Evolutionary conservation across 148 eudicot genomes (phyloP), one percentile per base, ranked within the genome.

Genomic region (Bassia scoparia): DNA sequence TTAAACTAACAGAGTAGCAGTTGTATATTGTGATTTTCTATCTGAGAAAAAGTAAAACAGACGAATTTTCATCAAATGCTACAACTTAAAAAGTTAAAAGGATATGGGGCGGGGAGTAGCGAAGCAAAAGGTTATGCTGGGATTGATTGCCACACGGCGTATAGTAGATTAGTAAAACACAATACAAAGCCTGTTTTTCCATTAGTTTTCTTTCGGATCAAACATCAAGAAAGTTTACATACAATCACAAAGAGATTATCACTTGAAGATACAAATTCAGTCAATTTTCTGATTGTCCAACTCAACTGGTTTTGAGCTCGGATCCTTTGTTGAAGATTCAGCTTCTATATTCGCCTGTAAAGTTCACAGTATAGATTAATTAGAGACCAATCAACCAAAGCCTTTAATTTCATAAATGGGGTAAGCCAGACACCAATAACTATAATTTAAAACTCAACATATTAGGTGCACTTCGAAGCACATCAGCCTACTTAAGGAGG

Each of bases 301-400:
- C 46, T 72, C 80, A 27, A 38, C 46, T 61, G 53, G 10, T 53
- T 76, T 72, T 10, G 71, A 3, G 15, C 53, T 38, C 55, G 27
- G 26, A 29, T 75, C 74, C 72, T 65, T 35, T 30, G 2, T 65
- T 16, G 64, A 62, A 43, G 80, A 55, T 62, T 76, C 80, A 26
- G 70, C 62, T n/a, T 70, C 80, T 60, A 61, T 58, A 67, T 66
- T 60, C 55, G 31, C 83, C 83, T 80, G 78, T 44, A 67, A 64
- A 49, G 49, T 48, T 35, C 29, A 26, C 60, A 63, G 43, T 3
- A 38, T 37, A 69, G 62, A 68, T 11, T 23, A 23, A 20, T 18
- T 21, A n/a, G n/a, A 68, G 41, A n/a, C 18, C 38, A 26, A 63
- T 30, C 11, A 1, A 31, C 27, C 43, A 27, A 30, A 7, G 30